Evolutionary conservation across 257 asterid genomes (phyloP), one percentile per base, ranked within the genome.

Genomic region (Plantago major): DNA sequence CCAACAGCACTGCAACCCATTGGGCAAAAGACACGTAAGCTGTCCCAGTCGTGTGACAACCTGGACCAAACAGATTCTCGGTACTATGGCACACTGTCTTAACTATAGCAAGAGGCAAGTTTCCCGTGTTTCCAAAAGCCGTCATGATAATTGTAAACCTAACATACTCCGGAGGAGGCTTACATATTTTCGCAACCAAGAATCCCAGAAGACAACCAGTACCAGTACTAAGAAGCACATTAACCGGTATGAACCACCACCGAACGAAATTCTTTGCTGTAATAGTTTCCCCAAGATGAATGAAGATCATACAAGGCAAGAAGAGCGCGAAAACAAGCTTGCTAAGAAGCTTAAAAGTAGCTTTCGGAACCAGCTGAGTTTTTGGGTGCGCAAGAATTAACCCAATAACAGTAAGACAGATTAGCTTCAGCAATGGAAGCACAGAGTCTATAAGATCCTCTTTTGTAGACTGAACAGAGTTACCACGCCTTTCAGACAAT

Each of bases 221-320:
- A 10, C 72, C 80, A 38, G 97, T 87, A 57, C 97, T 87, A 13
- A 92, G 65, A 67, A 92, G 68, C 55, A 92, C 99, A 66, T 92
- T 92, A 42, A 81, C 91, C 3, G 99, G 97, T 56, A 92, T 82
- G 69, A 92, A 92, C 99, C 99, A 92, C 99, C 97, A 92, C 0
- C 60, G 68, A 3, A 46, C 26, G 62, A 92, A 86, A 70, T 89
- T 92, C 73, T 79, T 46, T 8, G 83, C 48, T 28, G 89, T 89
- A 47, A 92, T 89, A 3, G 94, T 70, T 70, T 92, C 95, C 6
- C 99, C 97, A 1, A 92, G 84, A 72, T 92, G 96, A 62, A 76
- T 82, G 72, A 92, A 92, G 47, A 92, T 92, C 44, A 82, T 49
- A 59, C 96, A 86, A 3, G 99, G 99, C 75, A 92, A 78, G 79